Percentiles rank a stretch among this genome's conserved stretches.
These are phyloP conservation scores for Chlamydomonas eustigma DNA, from an alignment of 139 green algal species.

Conservation along the genomic window DNA sequence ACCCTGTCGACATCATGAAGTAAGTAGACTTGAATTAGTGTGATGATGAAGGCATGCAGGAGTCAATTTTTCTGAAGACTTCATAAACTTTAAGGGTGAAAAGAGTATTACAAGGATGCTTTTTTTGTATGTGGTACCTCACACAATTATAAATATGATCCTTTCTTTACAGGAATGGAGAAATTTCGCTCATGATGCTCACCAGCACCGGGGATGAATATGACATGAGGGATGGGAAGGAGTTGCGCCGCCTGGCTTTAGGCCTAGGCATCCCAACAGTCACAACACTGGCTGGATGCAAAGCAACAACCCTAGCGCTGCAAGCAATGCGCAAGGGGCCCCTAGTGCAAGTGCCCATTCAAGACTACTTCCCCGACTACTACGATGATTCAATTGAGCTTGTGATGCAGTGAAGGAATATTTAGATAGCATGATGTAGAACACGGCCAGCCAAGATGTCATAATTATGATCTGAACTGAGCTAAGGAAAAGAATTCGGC, in stretches of 20 bases:
- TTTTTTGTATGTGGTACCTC: no score
- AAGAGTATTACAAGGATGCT: no score
- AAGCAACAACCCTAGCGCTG: conserved; percentile 81
- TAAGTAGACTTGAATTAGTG: no score
- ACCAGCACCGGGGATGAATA: conserved; percentile 80
- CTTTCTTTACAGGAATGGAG: conserved; percentile 54
- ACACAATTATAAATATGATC: no score
- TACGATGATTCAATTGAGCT: conserved; percentile 39
- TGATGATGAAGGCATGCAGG: no score
- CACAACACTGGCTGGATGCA: conserved; percentile 88
- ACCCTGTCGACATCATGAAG: conserved; percentile 53
- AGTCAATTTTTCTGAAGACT: no score
- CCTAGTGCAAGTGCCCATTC: conserved; percentile 70
- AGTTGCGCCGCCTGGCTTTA: conserved; percentile 86
- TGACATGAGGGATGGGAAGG: conserved; percentile 89
- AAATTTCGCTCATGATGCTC: conserved; percentile 92
- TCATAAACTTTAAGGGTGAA: no score
- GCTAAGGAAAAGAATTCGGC: no score
- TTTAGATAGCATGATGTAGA: no score
- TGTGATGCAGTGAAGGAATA: background rate
- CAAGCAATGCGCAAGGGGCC: conserved; percentile 64
- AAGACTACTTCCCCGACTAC: conserved; percentile 61
- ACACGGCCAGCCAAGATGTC: no score
- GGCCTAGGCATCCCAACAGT: conserved; percentile 77
- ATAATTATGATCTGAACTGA: no score